Base-by-base conservation (phyloP, 2,329 filamentous ascomycete species). In the Thielaviopsis ethacetica region DNA sequence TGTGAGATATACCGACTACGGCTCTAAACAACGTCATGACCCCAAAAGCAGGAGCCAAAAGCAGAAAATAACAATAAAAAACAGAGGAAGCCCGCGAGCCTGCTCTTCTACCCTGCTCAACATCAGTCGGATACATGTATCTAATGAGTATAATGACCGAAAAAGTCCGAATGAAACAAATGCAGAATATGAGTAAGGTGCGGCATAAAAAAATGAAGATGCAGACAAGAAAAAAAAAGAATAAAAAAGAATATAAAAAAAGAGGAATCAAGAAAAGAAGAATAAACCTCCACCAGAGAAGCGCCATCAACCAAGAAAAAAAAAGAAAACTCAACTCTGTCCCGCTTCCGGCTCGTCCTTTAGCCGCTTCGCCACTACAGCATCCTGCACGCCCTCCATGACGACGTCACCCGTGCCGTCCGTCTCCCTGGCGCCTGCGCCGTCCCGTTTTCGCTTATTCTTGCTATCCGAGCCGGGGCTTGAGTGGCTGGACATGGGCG, bases 391-490 rank as follows among this genome's bases (percentile, higher is more conserved):
- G 21, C 17, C 59, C 38, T 58, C 59, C 27, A 57, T 53, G 53
- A 52, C 53, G 21, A 52, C 38, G 22, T 64, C 68, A 0, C 65
- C 65, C n/a, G 69, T 68, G 34, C 67, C 66, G n/a, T 72, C 73
- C 5, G 15, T n/a, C 38, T 17, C 13, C 1, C 4, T 4, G n/a
- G 13, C 13, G 13, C 7, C 38, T n/a, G 38, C 38, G 5, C 75
- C 74, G 10, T 75, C 73, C 54, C 84, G 77, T 68, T 88, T 89
- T 10, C 85, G 79, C 68, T 89, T 88, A 54, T 79, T 72, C 58
- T 76, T 76, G 47, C 70, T 71, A 3, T 77, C 75, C 2, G 74
- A 75, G 22, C 66, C 70, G 24, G 70, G 21, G 65, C 68, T 58
- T 6, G 60, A 62, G 26, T 58, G 50, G 22, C 71, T 67, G 3